Evolutionary conservation across 805 yeast species (phyloP), one percentile per base, ranked within the genome.

Genomic region (Metschnikowia shivogae): DNA sequence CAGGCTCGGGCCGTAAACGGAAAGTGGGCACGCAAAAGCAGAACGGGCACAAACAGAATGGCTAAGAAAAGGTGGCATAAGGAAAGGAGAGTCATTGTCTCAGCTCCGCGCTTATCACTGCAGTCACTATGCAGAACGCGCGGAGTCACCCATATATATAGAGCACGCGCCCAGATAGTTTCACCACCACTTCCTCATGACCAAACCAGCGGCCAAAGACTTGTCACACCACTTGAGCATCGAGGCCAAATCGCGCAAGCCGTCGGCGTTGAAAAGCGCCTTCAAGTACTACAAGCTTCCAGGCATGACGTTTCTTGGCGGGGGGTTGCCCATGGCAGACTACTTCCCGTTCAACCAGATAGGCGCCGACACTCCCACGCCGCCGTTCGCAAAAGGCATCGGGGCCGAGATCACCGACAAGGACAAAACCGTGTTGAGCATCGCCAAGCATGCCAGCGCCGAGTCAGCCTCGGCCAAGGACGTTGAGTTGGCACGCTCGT

Each of bases 291-390:
- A 72, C 59, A 70, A 72, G 35, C 76, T 79, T 52, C 96, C 96
- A 29, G 80, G 83, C 43, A 74, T 93, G 60, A 82, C 89, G 45
- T 90, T 89, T 62, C 77, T 92, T 45, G 98, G 97, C 44, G 99
- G 98, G 57, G 99, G 99, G 6, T 77, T 92, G 56, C 99, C 99
- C 11, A 70, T 88, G 63, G 72, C 96, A 22, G 92, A 86, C 52
- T 86, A 87, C 67, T 92, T 92, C 77, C 98, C 99, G 36, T 88
- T 92, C 77, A 88, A 89, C 58, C 78, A 81, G 53, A 63, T 92
- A 46, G 63, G 75, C 19, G 84, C 85, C 11, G 80, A 79, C 45
- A 73, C 89, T 6, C 95, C 96, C 45, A 74, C 81, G 10, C 85
- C 93, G 19, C 95, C 96, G 1, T 92, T 89, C 63, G 58, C 72